phyloP scores from a whole-genome alignment of 352 stramenopile genomes.

The Blastocystis sp. region DNA sequence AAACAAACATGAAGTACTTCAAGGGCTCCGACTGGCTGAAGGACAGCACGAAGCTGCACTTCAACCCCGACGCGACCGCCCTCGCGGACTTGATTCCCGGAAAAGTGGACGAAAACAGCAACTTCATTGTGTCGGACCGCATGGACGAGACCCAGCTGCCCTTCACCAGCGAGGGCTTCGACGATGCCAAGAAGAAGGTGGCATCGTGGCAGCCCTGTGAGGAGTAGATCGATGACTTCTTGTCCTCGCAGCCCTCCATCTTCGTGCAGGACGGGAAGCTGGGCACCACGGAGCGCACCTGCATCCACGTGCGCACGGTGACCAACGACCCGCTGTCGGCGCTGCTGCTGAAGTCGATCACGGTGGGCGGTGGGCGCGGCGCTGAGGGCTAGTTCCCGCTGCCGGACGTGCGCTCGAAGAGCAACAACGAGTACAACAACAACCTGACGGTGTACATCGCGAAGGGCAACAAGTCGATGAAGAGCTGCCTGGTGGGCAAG shows the following conservation, averaged over 20 bases:
- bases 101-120: conserved; percentile 48
- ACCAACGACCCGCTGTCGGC: conserved; percentile 45
- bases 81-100: conserved; percentile 40
- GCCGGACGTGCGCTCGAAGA: conserved; percentile 8
- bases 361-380: not conserved
- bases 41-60: conserved; percentile 21
- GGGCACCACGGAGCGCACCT: conserved; percentile 6
- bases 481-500: conserved; percentile 7
- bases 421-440: conserved; percentile 32
- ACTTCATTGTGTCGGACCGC: conserved; percentile 1
- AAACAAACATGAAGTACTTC: conserved; percentile 67
- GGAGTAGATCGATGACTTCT: conserved; percentile 41
- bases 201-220: not conserved
- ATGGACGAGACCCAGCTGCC: conserved; percentile 2
- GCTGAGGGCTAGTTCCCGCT: conserved; percentile 48
- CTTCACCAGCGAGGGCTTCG: conserved; percentile 1
- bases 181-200: conserved; percentile 34
- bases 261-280: conserved; percentile 58
- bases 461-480: conserved; percentile 12
- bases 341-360: conserved; percentile 47
- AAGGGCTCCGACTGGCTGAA: conserved; percentile 61
- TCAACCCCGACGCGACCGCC: conserved; percentile 28
- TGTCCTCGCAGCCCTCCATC: conserved; percentile 20
- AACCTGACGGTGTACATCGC: conserved; percentile 59
- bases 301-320: conserved; percentile 43